These are phyloP conservation scores for Podospora conica DNA, from an alignment of 495 filamentous ascomycete species.

Conservation along the genomic window DNA sequence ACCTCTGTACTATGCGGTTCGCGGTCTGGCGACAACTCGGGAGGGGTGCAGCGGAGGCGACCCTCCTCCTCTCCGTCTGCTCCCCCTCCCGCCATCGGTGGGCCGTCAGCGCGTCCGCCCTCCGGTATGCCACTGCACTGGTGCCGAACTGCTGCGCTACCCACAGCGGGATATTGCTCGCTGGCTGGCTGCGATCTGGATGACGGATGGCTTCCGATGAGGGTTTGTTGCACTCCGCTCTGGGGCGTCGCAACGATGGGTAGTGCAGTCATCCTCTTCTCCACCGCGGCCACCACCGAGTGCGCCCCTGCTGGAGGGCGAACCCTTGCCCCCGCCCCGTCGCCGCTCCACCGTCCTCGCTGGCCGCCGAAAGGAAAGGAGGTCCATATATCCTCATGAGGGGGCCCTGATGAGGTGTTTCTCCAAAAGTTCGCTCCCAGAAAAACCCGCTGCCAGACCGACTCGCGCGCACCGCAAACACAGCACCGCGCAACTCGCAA, in stretches of 20 bases:
- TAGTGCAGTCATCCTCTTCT: conserved; percentile 20
- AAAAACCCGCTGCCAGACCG: conserved; percentile 19
- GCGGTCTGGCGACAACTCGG: neutral
- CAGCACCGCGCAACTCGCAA: conserved; percentile 6
- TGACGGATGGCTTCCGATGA: neutral
- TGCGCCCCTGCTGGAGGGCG: conserved; percentile 24
- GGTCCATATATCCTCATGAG: conserved; percentile 31
- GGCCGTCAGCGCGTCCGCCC: neutral
- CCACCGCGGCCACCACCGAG: conserved; percentile 24
- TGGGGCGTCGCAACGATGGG: conserved; percentile 16
- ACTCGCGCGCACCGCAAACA: conserved; percentile 12
- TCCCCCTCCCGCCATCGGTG: neutral
- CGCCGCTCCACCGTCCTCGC: conserved; percentile 12
- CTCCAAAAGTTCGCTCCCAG: conserved; percentile 12
- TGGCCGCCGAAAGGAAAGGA: conserved; percentile 13
- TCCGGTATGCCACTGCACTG: neutral
- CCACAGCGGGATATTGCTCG: neutral
- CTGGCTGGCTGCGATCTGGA: conserved; percentile 9
- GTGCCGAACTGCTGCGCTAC: conserved; percentile 5
- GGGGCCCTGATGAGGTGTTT: conserved; percentile 21
- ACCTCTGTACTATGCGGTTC: neutral
- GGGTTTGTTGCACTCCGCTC: conserved; percentile 1
- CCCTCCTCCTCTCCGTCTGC: conserved; percentile 1
- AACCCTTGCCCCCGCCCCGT: conserved; percentile 19
- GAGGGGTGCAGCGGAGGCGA: conserved; percentile 10